Percentiles rank a stretch among this genome's conserved stretches.
Evolutionary conservation across 177 flowering plant genomes (phyloP).

Genomic region (Viscum album): DNA sequence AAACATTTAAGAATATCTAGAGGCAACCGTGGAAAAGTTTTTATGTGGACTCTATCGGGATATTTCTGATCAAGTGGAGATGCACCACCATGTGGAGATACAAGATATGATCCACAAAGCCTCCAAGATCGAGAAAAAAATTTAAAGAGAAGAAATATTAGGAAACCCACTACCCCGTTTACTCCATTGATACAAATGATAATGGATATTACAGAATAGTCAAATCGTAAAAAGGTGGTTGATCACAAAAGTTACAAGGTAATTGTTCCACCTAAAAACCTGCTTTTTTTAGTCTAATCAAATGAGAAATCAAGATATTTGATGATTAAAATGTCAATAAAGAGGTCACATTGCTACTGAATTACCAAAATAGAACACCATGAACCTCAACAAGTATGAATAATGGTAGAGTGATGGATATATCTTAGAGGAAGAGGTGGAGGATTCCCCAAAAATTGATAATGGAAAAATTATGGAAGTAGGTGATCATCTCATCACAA

Average conservation of each 20-base stretch:
- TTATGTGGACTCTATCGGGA: neutral
- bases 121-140: neutral
- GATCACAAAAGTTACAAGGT: neutral
- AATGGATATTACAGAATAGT: neutral
- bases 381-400: no score
- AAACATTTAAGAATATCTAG: neutral
- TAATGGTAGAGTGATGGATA: no score
- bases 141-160: neutral
- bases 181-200: neutral
- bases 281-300: neutral
- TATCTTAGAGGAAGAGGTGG: no score
- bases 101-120: neutral
- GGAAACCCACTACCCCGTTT: no score
- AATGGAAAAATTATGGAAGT: no score
- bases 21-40: neutral
- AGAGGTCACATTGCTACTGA: no score
- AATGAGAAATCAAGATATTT: no score
- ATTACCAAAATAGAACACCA: no score
- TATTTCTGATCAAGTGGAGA: neutral
- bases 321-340: no score
- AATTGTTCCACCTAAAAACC: neutral
- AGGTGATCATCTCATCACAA: no score
- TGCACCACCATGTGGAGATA: neutral
- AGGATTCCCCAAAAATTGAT: no score
- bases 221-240: neutral